phyloP scores from a whole-genome alignment of 2,329 filamentous ascomycete genomes.

The Colletotrichum liaoningense region DNA sequence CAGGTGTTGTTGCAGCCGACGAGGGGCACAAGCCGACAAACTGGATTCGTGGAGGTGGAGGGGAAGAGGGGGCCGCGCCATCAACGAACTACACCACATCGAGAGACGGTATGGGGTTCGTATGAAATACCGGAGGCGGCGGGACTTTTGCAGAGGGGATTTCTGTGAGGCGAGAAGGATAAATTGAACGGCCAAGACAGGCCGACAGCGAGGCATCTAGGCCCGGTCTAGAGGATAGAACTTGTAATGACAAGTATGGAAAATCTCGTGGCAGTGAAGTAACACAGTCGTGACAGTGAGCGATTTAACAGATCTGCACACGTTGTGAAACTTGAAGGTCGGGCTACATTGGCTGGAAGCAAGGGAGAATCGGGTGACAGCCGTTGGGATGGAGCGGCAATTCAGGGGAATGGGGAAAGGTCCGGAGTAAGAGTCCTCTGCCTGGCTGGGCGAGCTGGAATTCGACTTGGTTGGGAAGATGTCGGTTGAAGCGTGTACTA shows the following conservation, averaged over 20 bases:
- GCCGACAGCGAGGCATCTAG: background rate
- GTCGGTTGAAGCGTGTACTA: background rate
- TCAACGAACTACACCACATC: constrained; percentile 1
- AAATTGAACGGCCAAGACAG: background rate
- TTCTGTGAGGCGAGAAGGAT: background rate
- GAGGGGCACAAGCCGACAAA: constrained; percentile 23
- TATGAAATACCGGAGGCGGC: background rate
- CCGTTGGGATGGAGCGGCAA: background rate
- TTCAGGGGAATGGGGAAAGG: background rate
- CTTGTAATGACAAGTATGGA: background rate
- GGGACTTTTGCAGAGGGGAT: background rate
- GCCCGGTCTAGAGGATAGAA: background rate
- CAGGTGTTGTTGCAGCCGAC: constrained; percentile 30
- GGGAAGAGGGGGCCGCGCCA: constrained; percentile 3
- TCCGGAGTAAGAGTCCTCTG: background rate
- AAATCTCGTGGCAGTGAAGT: background rate
- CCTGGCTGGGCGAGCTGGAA: background rate
- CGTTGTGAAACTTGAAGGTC: constrained; percentile 1
- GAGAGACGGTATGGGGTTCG: background rate
- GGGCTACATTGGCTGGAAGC: constrained; percentile 3
- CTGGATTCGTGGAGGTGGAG: constrained; percentile 33
- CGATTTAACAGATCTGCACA: background rate
- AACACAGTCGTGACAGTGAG: background rate
- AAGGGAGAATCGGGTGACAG: constrained; percentile 26
- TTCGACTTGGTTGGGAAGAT: background rate